Evolutionary conservation across 108 stramenopile genomes (phyloP), one percentile per base, ranked within the genome.

Genomic region (Skeletonema marinoi): DNA sequence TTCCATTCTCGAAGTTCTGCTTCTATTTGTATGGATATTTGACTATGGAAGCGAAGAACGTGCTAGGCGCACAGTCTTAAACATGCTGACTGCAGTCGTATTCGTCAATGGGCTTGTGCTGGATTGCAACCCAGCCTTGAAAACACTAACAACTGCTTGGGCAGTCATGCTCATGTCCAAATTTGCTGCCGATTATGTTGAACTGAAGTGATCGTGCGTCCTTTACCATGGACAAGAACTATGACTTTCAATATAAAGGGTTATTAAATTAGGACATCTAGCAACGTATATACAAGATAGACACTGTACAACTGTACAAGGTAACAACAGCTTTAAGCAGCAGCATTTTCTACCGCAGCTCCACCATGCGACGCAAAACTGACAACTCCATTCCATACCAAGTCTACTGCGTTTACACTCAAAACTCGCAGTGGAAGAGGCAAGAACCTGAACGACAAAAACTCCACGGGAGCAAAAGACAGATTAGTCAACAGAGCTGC

Each of bases 301-400:
- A 36, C 36, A 36, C 36, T 36, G 36, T 36, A 36, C 36, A 3
- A 6, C 46, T 48, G 11, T 14, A n/a, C 46, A 48, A 48, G 14
- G 46, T n/a, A 48, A 16, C 16, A 48, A 48, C 46, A 48, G n/a
- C 46, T 48, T 48, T 50, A 51, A n/a, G 31, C 14, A 65, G 30
- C 32, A 7, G n/a, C 54, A 4, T 32, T 32, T 3, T 32, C 73
- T 1, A 33, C 39, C 39, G 12, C 11, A 41, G 11, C 75, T 48
- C 32, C 69, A 44, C 82, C 51, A 82, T 93, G 92, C 14, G 88
- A 78, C 58, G 89, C 81, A 74, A 86, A 94, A 60, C 85, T 86
- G 7, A 94, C 77, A 10, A 90, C 78, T 16, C 88, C 89, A 62
- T 86, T 87, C 93, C 93, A 94, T 16, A 89, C 59, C 46, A 94